Evolutionary conservation across 2,329 filamentous ascomycete genomes (phyloP), one percentile per base, ranked within the genome.

Genomic region (Fusarium foetens): DNA sequence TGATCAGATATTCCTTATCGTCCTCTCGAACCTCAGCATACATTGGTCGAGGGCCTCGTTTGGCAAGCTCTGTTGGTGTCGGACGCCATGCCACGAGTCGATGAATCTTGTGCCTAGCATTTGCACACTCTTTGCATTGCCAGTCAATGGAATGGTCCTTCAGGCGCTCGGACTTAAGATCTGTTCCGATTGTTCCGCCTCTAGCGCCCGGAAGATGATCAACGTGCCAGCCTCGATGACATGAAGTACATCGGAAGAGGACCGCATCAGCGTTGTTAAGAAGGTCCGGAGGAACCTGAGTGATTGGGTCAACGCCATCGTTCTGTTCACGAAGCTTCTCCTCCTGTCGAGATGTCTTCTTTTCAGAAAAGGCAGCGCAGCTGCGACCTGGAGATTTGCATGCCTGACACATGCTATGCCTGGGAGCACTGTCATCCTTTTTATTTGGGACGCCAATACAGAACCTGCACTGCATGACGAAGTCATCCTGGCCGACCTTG

Each of bases 61-160:
- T 46, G 8, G 46, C 31, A 14, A 63, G 29, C 11, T 43, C 54
- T 21, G 43, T 52, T 5, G 87, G 29, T 1, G 85, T 80, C 1
- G 94, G 94, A 66, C 95, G 90, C 96, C 96, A 99, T 19, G 95
- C 94, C 58, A 98, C 91, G 10, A 99, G 81, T n/a, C 86, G 86
- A 63, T 93, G 89, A 21, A 97, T 89, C 76, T 95, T 95, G 29
- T 87, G 84, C 11, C 87, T 85, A 25, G 86, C 85, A 13, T 90
- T 86, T 11, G 85, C 82, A 76, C 96, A 99, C 21, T 95, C 91
- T 65, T 91, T 90, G 82, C 97, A 99, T 62, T 88, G 87, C 93
- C 94, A 97, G 59, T 90, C 88, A 17, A 85, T 84, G 5, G 88
- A 88, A 81, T 97, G 97, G 77, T 96, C 91, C 6, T 89, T 85